Percentiles rank a stretch among this genome's conserved stretches.
These are phyloP conservation scores for Cucurbita moschata DNA, from an alignment of 306 rosid genomes.

Conservation along the genomic window DNA sequence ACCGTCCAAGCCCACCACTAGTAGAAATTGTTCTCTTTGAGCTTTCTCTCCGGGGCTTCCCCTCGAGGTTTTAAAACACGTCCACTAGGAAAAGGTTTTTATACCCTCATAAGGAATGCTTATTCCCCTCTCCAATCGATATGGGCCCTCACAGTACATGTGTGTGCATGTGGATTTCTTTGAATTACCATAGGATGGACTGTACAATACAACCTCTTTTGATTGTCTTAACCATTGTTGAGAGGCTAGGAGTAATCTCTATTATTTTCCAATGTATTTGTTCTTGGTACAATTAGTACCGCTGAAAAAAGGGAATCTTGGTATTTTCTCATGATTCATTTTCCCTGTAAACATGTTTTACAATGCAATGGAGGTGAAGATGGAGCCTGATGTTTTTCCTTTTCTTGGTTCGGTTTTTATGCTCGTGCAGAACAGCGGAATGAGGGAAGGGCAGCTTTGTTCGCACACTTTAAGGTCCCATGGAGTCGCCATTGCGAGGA, in stretches of 20 bases:
- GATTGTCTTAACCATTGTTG: not conserved
- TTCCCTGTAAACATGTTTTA: not conserved
- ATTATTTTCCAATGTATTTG: not conserved
- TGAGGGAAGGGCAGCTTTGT: constrained; percentile 54
- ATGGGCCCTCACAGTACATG: not conserved
- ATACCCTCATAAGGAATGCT: too few species aligned
- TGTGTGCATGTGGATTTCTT: not conserved
- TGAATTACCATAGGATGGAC: not conserved
- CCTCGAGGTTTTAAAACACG: too few species aligned
- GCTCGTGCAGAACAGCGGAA: constrained; percentile 10
- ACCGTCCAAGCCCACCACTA: too few species aligned
- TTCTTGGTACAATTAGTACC: not conserved
- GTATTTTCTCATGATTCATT: not conserved
- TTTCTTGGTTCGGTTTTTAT: not conserved
- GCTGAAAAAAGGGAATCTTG: not conserved
- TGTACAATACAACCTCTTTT: not conserved
- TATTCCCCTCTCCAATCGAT: too few species aligned
- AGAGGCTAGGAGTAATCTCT: not conserved
- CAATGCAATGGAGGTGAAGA: not conserved
- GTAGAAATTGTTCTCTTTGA: too few species aligned
- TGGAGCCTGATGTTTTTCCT: not conserved
- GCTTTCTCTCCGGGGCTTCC: too few species aligned
- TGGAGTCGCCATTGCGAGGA: constrained; percentile 46
- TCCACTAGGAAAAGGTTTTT: too few species aligned
- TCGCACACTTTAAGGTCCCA: constrained; percentile 71